A percentile compares a stretch with the other conserved stretches of the same genome.
Evolutionary conservation across 73 alveolate genomes (phyloP).

Genomic region (Symbiodinium natans): DNA sequence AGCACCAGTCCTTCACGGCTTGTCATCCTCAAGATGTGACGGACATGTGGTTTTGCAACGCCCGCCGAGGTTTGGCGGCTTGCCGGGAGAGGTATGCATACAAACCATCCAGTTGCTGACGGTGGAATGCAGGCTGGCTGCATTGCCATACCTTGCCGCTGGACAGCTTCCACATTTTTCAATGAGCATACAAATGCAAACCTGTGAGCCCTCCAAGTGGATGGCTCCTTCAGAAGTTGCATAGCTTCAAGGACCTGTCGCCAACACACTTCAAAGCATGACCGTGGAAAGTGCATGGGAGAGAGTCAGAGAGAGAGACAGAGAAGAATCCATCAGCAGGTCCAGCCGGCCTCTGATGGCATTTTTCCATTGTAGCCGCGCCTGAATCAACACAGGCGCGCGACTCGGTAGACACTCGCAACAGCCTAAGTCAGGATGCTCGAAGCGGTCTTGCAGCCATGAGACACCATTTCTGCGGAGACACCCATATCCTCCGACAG

Average conservation of each 20-base stretch:
- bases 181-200: neutral
- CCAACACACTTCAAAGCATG: neutral
- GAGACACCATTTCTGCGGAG: conserved; percentile 18
- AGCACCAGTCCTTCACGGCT: neutral
- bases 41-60: neutral
- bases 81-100: conserved; percentile 80
- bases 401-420: too few species aligned
- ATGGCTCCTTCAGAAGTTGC: neutral
- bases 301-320: too few species aligned
- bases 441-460: conserved; percentile 38
- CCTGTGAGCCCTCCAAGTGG: neutral
- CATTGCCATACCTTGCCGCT: conserved; percentile 40
- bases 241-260: neutral
- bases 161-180: neutral
- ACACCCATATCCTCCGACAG: conserved; percentile 27
- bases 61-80: conserved; percentile 47
- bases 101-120: conserved; percentile 89
- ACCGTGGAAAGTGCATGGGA: too few species aligned
- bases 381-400: neutral
- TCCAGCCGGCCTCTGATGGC: neutral
- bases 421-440: too few species aligned
- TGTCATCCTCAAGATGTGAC: too few species aligned
- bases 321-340: too few species aligned
- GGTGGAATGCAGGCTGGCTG: conserved; percentile 33
- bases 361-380: conserved; percentile 7